phyloP scores from a whole-genome alignment of 2,329 filamentous ascomycete genomes.

The Pseudogymnoascus sp. region DNA sequence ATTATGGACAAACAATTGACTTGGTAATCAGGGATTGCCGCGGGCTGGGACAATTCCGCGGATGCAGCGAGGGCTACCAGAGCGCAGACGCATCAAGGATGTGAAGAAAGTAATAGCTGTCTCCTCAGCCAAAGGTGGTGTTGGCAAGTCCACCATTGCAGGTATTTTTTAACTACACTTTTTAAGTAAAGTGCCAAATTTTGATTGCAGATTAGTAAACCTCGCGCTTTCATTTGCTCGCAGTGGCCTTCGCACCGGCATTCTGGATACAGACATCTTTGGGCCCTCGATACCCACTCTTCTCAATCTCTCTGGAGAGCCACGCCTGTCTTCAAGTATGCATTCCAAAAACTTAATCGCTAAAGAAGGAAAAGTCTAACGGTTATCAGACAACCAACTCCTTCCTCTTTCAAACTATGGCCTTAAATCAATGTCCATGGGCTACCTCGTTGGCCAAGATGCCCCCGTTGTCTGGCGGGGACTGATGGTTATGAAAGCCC shows the following conservation, averaged over 20 bases:
- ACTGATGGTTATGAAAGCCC: constrained; percentile 93
- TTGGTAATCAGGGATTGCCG: constrained; percentile 63
- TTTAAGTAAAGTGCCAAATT: not conserved
- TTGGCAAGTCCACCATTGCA: constrained; percentile 91
- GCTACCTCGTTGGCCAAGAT: constrained; percentile 73
- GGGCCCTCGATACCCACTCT: constrained; percentile 90
- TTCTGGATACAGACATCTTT: constrained; percentile 94
- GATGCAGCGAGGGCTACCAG: constrained; percentile 73
- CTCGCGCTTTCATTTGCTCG: constrained; percentile 80
- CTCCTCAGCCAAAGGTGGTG: constrained; percentile 94
- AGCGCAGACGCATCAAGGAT: constrained; percentile 70
- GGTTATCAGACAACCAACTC: constrained; percentile 61
- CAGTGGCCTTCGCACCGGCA: constrained; percentile 72
- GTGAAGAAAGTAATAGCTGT: constrained; percentile 94
- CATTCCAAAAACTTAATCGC: constrained; percentile 16
- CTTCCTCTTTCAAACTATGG: constrained; percentile 90
- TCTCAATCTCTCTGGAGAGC: constrained; percentile 73
- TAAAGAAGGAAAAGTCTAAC: constrained; percentile 20
- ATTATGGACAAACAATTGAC: not conserved
- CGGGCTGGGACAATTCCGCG: constrained; percentile 66
- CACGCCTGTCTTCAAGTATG: constrained; percentile 64
- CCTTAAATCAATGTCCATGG: constrained; percentile 98
- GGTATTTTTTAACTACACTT: constrained; percentile 39
- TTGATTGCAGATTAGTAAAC: constrained; percentile 49
- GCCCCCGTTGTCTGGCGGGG: constrained; percentile 91